Evolutionary conservation across 208 protist species (phyloP).

Genomic region (Naegleria lovaniensis): DNA sequence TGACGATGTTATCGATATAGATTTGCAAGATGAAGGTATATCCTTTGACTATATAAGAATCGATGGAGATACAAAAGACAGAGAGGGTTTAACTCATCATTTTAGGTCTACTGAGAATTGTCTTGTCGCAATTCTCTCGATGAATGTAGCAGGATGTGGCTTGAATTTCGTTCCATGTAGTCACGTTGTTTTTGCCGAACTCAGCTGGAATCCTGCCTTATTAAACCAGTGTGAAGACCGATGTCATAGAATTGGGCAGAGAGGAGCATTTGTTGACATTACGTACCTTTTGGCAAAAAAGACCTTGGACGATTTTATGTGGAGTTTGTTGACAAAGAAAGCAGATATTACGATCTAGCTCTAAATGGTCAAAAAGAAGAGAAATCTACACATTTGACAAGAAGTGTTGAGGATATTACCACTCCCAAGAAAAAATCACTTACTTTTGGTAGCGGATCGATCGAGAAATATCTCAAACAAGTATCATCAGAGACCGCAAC

Average conservation of each 20-base stretch:
- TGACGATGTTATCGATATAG: neutral
- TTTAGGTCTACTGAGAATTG: conserved; percentile 66
- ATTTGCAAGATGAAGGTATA: conserved; percentile 46
- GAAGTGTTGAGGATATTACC: neutral
- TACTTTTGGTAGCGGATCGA: neutral
- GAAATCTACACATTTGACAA: neutral
- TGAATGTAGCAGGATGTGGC: conserved; percentile 84
- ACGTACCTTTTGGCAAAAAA: conserved; percentile 55
- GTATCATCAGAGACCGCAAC: neutral
- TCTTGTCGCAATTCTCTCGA: conserved; percentile 73
- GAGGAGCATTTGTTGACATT: conserved; percentile 67
- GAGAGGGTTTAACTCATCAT: conserved; percentile 62
- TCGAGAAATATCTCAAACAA: neutral
- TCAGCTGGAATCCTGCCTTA: conserved; percentile 91
- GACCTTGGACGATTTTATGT: neutral
- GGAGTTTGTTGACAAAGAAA: neutral
- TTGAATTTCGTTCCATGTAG: conserved; percentile 84
- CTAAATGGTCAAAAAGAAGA: conserved; percentile 10
- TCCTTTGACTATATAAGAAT: conserved; percentile 43
- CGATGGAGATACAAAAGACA: conserved; percentile 49
- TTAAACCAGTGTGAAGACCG: conserved; percentile 92
- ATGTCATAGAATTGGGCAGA: conserved; percentile 89
- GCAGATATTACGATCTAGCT: neutral
- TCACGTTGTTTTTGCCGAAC: conserved; percentile 89
- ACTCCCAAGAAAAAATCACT: neutral